phyloP scores from a whole-genome alignment of 1,139 yeast species.

The Saccharomyces hybrid region DNA sequence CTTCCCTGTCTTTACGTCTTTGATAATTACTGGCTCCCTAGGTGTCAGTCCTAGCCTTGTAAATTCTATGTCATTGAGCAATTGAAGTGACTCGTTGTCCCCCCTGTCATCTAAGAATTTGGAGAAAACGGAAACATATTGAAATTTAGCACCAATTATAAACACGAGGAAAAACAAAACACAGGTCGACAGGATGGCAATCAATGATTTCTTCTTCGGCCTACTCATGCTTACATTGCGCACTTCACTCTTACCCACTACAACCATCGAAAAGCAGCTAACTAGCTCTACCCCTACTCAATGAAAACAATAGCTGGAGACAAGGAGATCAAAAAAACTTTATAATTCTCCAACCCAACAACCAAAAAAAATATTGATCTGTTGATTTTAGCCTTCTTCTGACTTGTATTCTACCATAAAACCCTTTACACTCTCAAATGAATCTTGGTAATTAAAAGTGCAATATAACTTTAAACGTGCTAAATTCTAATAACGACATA shows the following conservation, averaged over 20 bases:
- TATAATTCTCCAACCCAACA: neutral
- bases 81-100: neutral
- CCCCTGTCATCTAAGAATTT: neutral
- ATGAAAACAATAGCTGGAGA: neutral
- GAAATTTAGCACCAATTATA: neutral
- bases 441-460: neutral
- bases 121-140: neutral
- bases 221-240: neutral
- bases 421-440: neutral
- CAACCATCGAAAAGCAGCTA: neutral
- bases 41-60: slow-evolving; percentile 35
- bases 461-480: neutral
- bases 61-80: neutral
- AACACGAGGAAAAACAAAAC: neutral
- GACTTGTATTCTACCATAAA: neutral
- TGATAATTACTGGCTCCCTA: slow-evolving; percentile 28
- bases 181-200: neutral
- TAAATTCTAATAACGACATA: neutral
- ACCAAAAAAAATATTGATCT: neutral
- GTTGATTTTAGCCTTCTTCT: neutral
- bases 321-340: neutral
- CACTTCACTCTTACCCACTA: neutral
- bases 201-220: neutral
- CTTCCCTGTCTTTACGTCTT: slow-evolving; percentile 16
- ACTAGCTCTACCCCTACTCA: neutral